phyloP scores from a whole-genome alignment of 345 rosid genomes.

The Salix brachista region DNA sequence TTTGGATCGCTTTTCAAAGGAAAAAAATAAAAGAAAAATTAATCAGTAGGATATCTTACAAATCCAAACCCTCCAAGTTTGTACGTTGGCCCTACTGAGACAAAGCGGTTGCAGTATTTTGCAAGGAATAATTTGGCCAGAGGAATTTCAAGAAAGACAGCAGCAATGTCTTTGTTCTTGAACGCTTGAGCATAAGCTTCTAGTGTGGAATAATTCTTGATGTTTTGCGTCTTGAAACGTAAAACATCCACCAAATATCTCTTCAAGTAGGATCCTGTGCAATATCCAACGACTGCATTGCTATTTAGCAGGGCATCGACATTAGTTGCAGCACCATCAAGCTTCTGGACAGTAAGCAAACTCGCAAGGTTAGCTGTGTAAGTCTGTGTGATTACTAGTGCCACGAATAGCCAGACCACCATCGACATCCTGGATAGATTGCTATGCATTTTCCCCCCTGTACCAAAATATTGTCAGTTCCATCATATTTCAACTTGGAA shows the following conservation, averaged over 20 bases:
- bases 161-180: conserved; percentile 6
- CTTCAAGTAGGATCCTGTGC: not conserved
- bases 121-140: conserved; percentile 16
- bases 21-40: not conserved
- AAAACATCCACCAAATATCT: conserved; percentile 8
- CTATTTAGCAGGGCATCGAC: conserved; percentile 7
- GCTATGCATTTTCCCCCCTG: conserved; percentile 17
- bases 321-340: not conserved
- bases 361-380: conserved; percentile 22
- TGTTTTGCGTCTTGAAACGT: not conserved
- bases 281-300: conserved; percentile 13
- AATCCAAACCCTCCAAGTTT: conserved; percentile 21
- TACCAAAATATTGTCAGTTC: not conserved
- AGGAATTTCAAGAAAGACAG: conserved; percentile 17
- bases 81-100: conserved; percentile 13
- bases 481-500: too few relatives aligned
- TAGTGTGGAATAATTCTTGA: not conserved
- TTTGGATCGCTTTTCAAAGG: not conserved
- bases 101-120: conserved; percentile 5
- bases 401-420: conserved; percentile 25
- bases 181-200: not conserved
- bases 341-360: conserved; percentile 10
- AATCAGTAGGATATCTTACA: conserved; percentile 1
- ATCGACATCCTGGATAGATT: conserved; percentile 21
- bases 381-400: conserved; percentile 15